Base-by-base conservation (phyloP, 495 filamentous ascomycete species). In the Podospora sp. region DNA sequence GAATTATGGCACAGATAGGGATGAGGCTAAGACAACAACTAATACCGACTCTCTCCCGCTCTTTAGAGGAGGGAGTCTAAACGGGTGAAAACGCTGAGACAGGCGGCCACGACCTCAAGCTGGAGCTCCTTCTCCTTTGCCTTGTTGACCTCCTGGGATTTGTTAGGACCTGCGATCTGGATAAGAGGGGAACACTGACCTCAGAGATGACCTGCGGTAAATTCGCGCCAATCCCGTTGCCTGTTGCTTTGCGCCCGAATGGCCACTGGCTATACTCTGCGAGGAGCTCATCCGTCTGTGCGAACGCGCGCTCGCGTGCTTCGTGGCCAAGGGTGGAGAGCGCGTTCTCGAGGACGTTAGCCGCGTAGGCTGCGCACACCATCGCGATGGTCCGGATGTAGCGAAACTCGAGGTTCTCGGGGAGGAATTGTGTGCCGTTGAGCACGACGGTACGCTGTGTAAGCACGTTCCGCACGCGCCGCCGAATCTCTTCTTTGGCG, bases 311-410 rank as follows among this genome's bases (percentile, higher is more conserved):
- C 79, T 99, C 95, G 63, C 96, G 84, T 29, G 92, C 87, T 79
- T 98, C 96, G 76, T 98, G 95, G 69, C 94, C 93, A 69, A 98
- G 88, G 7, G 90, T 96, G 50, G 90, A 90, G 68, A 99, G 80
- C n/a, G 94, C 95, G 77, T 99, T 98, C 80, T 99, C 95, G 63
- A 99, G 84, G 20, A 99, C 95, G 77, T 99, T 99, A 63, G 95
- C 95, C 51, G 95, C 95, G 79, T 99, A 98, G 24, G 95, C 94
- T 46, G 95, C 95, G 80, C 95, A 98, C 40, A 99, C 92, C 94
- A 99, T 97, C 27, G 90, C 84, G 66, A 99, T 87, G 21, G 95
- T 97, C 62, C 95, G 88, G 63, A 94, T 81, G 78, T 96, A 96
- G 66, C 94, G 86, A 82, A 93, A 98, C 75, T 97, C 94, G 74